Evolutionary conservation across 1,284 basidiomycete genomes (phyloP).

Genomic region (Microbotryum silenes-acaulis): DNA sequence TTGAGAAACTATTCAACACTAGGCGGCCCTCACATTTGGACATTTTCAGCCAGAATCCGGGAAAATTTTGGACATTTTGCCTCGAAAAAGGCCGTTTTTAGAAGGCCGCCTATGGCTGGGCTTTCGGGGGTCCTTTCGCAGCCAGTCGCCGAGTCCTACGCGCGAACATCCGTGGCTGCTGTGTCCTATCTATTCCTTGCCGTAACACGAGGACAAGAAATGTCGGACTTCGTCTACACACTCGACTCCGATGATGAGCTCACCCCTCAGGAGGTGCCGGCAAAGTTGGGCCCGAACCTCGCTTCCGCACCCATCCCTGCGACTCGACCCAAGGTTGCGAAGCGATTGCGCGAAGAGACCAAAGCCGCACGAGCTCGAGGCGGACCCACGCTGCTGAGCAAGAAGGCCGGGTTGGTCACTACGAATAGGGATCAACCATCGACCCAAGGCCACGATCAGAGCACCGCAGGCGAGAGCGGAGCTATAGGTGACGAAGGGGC

Average conservation of each 20-base stretch:
- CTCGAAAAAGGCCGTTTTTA: too few species aligned
- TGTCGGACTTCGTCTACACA: conserved; percentile 66
- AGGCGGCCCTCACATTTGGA: too few species aligned
- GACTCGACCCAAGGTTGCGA: conserved; percentile 7
- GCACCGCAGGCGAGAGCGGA: conserved; percentile 28
- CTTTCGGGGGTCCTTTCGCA: too few species aligned
- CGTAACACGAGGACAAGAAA: not conserved
- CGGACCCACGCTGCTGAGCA: conserved; percentile 29
- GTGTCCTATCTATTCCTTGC: too few species aligned
- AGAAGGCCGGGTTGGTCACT: conserved; percentile 27
- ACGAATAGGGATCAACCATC: not conserved
- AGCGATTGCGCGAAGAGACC: conserved; percentile 10
- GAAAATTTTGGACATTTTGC: too few species aligned
- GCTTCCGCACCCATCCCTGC: not conserved
- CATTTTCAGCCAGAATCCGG: too few species aligned
- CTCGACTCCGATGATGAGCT: conserved; percentile 68
- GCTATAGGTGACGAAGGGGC: conserved; percentile 49
- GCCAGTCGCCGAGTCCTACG: too few species aligned
- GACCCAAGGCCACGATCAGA: conserved; percentile 13
- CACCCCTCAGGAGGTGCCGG: conserved; percentile 18
- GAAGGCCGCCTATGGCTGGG: too few species aligned
- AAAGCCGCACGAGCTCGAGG: conserved; percentile 17
- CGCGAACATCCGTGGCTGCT: too few species aligned
- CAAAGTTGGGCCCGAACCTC: not conserved
- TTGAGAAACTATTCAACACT: too few species aligned